Evolutionary conservation across 129 eudicot species (phyloP), one percentile per base, ranked within the genome.

Genomic region (Escallonia rubra): DNA sequence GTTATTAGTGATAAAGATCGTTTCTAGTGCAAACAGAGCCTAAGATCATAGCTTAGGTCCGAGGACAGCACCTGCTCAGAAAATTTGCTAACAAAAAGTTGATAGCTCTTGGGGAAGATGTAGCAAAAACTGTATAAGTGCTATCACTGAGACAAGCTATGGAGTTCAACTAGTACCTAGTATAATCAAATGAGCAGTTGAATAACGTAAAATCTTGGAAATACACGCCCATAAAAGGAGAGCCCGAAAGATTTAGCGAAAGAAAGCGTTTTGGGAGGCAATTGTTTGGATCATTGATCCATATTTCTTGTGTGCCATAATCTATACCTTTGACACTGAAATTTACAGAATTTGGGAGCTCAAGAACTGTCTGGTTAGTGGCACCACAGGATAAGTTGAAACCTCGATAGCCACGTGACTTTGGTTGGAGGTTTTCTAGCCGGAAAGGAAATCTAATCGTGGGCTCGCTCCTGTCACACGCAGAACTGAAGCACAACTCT

Each of bases 401-500:
- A 8, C 81, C 81, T 2, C 78, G 81, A 70, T 67, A 81, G 63
- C 81, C 86, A 59, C 86, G 72, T 3, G 66, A 23, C 50, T 9
- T 46, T 3, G 72, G 73, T 52, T 67, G 86, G 57, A 16, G 44
- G 9, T 63, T 68, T 13, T 64, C 34, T 16, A 81, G 72, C 13
- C 74, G 63, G 23, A 81, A 81, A 3, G 86, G 86, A 76, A 81
- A 81, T 7, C 71, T 76, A 41, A 81, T 72, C 56, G 11, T 3
- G 12, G 74, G 79, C n/a, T 64, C 79, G 13, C 10, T 16, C 10
- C 46, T 51, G 60, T 41, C 23, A 46, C 80, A 76, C 10, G 49
- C 57, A 1, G 75, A 63, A 41, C 2, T 69, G 10, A 39, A 16
- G 64, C 80, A 76, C 55, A 43, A 23, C 4, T 54, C 40, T 43